Conservation (phyloP, 805 yeast genomes). For the Ogataea ramenticola region DNA sequence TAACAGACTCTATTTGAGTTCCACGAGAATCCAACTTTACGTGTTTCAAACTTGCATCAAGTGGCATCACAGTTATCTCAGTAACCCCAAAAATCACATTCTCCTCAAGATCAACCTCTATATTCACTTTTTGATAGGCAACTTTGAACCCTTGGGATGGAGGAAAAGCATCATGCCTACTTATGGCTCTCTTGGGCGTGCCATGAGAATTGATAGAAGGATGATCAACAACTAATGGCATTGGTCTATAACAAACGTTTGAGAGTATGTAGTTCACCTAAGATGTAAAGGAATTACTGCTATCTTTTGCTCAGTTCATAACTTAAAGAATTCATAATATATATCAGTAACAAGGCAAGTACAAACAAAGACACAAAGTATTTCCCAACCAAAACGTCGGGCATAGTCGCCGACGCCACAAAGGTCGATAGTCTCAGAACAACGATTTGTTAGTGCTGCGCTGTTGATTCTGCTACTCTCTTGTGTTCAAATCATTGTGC, state of each 20-base stretch:
- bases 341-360: too few relatives aligned
- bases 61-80: conserved; percentile 75
- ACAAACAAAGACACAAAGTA: too few relatives aligned
- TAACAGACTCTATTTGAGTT: conserved; percentile 53
- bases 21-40: conserved; percentile 79
- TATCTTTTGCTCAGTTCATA: too few relatives aligned
- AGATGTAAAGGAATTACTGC: too few relatives aligned
- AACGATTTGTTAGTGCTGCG: too few relatives aligned
- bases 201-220: conserved; percentile 17
- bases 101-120: conserved; percentile 72
- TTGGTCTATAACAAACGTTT: not conserved
- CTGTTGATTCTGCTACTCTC: too few relatives aligned
- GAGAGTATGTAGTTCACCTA: not conserved
- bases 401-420: too few relatives aligned
- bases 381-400: too few relatives aligned
- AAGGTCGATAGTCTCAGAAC: too few relatives aligned
- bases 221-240: conserved; percentile 11
- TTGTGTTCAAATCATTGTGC: too few relatives aligned
- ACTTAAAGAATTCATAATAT: too few relatives aligned
- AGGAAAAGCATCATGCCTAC: not conserved
- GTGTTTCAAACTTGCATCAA: conserved; percentile 45
- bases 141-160: conserved; percentile 50
- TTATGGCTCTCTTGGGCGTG: conserved; percentile 9
- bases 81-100: conserved; percentile 63
- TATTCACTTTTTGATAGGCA: conserved; percentile 75